These are phyloP conservation scores for Fomitiporia mediterranea DNA, from an alignment of 1,284 basidiomycete species.

Conservation along the genomic window DNA sequence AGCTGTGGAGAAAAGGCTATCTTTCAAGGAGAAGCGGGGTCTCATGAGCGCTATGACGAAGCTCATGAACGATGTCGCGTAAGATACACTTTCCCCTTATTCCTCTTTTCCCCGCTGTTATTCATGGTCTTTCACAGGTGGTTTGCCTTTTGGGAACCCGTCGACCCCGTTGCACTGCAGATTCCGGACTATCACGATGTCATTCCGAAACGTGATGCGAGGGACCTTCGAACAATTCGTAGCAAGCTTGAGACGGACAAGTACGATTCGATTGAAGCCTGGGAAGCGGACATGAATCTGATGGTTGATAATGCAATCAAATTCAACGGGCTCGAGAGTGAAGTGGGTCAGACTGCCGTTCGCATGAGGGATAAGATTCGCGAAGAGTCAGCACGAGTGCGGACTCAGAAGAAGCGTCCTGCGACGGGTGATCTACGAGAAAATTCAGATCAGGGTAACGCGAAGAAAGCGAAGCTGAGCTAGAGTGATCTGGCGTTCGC, in stretches of 20 bases:
- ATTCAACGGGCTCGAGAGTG: constrained; percentile 81
- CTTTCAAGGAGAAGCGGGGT: constrained; percentile 78
- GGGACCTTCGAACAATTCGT: constrained; percentile 83
- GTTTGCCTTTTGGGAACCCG: constrained; percentile 81
- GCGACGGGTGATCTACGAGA: constrained; percentile 6
- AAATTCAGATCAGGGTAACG: constrained; percentile 4
- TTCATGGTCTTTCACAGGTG: constrained; percentile 39
- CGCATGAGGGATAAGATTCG: constrained; percentile 12
- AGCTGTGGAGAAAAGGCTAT: constrained; percentile 68
- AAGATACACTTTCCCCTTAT: constrained; percentile 30
- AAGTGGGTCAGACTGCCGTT: constrained; percentile 58
- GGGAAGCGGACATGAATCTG: constrained; percentile 78
- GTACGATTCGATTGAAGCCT: constrained; percentile 71
- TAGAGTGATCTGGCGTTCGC: too few relatives aligned
- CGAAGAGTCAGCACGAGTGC: constrained; percentile 8
- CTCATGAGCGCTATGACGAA: constrained; percentile 70
- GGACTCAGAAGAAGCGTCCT: constrained; percentile 14
- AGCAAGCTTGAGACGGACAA: constrained; percentile 79
- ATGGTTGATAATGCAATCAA: constrained; percentile 84
- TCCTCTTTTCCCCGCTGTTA: constrained; percentile 7
- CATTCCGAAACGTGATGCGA: constrained; percentile 79
- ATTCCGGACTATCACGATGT: constrained; percentile 84
- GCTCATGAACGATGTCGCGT: constrained; percentile 70
- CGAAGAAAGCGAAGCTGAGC: constrained; percentile 15
- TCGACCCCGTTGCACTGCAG: constrained; percentile 69